Conservation (phyloP, 2,329 filamentous ascomycete species). For the Verticillium isaacii region DNA sequence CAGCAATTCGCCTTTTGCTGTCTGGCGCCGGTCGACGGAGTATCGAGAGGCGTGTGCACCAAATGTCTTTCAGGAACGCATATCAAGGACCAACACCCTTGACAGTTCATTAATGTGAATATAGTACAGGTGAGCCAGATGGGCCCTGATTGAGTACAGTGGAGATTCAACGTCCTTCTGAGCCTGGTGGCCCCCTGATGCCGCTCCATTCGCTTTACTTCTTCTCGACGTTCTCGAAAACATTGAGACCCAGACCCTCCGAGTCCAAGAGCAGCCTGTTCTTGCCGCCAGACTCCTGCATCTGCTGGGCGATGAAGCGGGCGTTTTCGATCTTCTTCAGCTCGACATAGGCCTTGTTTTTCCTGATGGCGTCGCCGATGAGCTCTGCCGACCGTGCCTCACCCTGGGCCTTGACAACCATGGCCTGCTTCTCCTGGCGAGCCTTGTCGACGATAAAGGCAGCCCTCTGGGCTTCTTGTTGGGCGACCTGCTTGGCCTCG, state of each 20-base stretch:
- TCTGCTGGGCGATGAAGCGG: slow-evolving; percentile 75
- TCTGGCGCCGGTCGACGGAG: not conserved
- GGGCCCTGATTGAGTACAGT: slow-evolving; percentile 31
- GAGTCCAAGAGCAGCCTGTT: slow-evolving; percentile 95
- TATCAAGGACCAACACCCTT: not conserved
- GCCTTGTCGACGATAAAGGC: slow-evolving; percentile 99
- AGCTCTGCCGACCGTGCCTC: slow-evolving; percentile 96
- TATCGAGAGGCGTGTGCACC: not conserved
- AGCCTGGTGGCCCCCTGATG: not conserved
- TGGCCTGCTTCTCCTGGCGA: slow-evolving; percentile 98
- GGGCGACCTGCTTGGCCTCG: slow-evolving; percentile 69
- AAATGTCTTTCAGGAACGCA: not conserved
- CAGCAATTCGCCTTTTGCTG: not conserved
- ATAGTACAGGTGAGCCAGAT: not conserved
- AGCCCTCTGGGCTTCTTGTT: slow-evolving; percentile 93
- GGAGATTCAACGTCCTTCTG: slow-evolving; percentile 31
- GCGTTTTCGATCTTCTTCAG: slow-evolving; percentile 98
- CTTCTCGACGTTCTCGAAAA: slow-evolving; percentile 54
- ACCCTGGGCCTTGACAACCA: slow-evolving; percentile 97
- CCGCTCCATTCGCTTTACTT: slow-evolving; percentile 27
- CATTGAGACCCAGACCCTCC: slow-evolving; percentile 86
- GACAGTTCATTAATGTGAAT: not conserved
- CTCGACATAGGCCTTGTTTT: slow-evolving; percentile 94
- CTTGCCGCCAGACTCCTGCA: slow-evolving; percentile 80
- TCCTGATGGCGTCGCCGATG: slow-evolving; percentile 99